Conservation (phyloP, 2,329 filamentous ascomycete genomes). For the Fusarium chaquense region DNA sequence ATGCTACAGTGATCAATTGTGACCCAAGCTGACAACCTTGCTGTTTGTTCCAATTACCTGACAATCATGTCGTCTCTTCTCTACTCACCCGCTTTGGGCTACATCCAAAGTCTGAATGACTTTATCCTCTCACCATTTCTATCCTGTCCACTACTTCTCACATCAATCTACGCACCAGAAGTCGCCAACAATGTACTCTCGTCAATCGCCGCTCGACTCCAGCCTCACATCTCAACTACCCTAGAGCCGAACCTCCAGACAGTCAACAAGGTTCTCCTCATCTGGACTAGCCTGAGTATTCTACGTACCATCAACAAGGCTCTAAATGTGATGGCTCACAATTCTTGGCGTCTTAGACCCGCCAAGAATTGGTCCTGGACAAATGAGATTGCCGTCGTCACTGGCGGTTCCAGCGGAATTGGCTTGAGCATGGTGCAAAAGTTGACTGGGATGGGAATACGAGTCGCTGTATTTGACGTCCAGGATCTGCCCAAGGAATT, state of each 20-base stretch:
- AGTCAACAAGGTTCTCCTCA: constrained; percentile 21
- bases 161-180: constrained; percentile 31
- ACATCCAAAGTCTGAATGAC: constrained; percentile 2
- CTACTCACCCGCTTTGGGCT: constrained; percentile 36
- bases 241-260: constrained; percentile 24
- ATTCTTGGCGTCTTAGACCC: constrained; percentile 46
- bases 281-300: constrained; percentile 45
- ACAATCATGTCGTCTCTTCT: constrained; percentile 40
- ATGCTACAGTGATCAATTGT: neutral
- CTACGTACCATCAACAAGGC: constrained; percentile 41
- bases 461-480: constrained; percentile 77
- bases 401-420: constrained; percentile 59
- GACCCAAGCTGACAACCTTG: too few relatives aligned
- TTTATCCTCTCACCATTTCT: constrained; percentile 37
- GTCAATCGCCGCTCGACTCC: constrained; percentile 9
- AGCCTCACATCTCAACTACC: constrained; percentile 7
- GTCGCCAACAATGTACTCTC: constrained; percentile 27
- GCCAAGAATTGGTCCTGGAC: constrained; percentile 53
- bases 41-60: neutral
- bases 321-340: constrained; percentile 47
- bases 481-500: constrained; percentile 46
- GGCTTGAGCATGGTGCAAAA: constrained; percentile 53
- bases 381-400: constrained; percentile 58
- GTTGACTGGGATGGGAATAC: constrained; percentile 60
- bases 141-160: constrained; percentile 33